Conservation (phyloP, 768 basidiomycete species). For the Suillus spraguei region DNA sequence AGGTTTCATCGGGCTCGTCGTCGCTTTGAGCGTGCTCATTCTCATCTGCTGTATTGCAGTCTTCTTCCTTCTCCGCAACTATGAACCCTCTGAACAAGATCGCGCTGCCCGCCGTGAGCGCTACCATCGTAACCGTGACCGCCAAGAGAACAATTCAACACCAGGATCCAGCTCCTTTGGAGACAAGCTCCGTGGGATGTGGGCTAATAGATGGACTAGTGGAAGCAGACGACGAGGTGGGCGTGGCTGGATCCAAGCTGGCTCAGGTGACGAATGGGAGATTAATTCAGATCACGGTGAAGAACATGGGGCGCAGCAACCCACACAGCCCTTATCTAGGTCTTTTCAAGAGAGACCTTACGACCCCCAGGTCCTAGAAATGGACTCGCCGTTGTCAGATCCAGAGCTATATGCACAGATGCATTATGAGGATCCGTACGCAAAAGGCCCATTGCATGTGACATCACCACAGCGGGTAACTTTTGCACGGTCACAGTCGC, state of each 20-base stretch:
- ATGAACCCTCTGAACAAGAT: constrained; percentile 45
- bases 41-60: constrained; percentile 53
- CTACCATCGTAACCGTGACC: constrained; percentile 31
- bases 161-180: constrained; percentile 25
- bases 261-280: constrained; percentile 52
- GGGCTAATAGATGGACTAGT: constrained; percentile 15
- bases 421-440: constrained; percentile 24
- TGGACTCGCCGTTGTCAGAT: constrained; percentile 34
- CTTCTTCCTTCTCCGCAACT: constrained; percentile 55
- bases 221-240: constrained; percentile 30
- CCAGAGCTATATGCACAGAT: constrained; percentile 12
- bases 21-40: constrained; percentile 56
- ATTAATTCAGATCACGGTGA: constrained; percentile 27
- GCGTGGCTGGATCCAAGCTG: constrained; percentile 55
- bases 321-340: constrained; percentile 10
- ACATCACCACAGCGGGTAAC: constrained; percentile 13
- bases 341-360: background rate
- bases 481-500: constrained; percentile 30
- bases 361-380: constrained; percentile 13
- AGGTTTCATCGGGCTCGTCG: constrained; percentile 67
- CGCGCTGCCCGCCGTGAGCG: constrained; percentile 37
- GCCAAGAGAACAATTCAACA: constrained; percentile 25
- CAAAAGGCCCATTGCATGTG: constrained; percentile 17
- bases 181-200: constrained; percentile 29
- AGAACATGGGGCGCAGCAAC: constrained; percentile 1